Evolutionary conservation across 129 eudicot species (phyloP), one percentile per base, ranked within the genome.

Genomic region (Solidago caesia): DNA sequence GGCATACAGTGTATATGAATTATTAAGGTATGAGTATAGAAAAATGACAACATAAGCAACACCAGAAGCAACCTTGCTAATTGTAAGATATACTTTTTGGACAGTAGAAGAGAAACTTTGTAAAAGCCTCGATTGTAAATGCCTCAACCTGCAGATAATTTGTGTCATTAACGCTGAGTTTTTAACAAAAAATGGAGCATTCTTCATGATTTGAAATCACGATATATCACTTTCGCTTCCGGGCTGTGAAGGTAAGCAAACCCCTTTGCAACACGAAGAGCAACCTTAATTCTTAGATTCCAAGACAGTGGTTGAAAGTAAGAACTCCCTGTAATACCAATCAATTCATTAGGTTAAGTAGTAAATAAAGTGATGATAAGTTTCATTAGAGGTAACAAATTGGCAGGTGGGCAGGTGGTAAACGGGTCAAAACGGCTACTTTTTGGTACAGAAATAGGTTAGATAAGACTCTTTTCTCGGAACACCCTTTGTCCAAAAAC

Each of bases 151-250:
- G n/a, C n/a, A n/a, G n/a, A n/a, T n/a, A n/a, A n/a, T n/a, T n/a
- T n/a, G n/a, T n/a, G n/a, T n/a, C n/a, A n/a, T n/a, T n/a, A n/a
- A n/a, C n/a, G n/a, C n/a, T n/a, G n/a, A n/a, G n/a, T n/a, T n/a
- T n/a, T n/a, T n/a, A n/a, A n/a, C n/a, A n/a, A n/a, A n/a, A n/a
- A n/a, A n/a, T n/a, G n/a, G n/a, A n/a, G n/a, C n/a, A n/a, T n/a
- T n/a, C n/a, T n/a, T n/a, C n/a, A n/a, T n/a, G 85, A 39, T 70
- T 90, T 90, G 76, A 85, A 87, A 77, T 87, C 92, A 13, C 96
- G 92, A 70, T 83, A 90, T 51, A 90, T 90, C 68, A 57, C 67
- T 68, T 68, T 76, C n/a, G 75, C 60, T 68, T 76, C 75, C 5
- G 74, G 75, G 75, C 60, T 58, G 61, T 76, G 75, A 45, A 76